Conservation (phyloP, 2,329 filamentous ascomycete genomes). For the Fusarium sp. region DNA sequence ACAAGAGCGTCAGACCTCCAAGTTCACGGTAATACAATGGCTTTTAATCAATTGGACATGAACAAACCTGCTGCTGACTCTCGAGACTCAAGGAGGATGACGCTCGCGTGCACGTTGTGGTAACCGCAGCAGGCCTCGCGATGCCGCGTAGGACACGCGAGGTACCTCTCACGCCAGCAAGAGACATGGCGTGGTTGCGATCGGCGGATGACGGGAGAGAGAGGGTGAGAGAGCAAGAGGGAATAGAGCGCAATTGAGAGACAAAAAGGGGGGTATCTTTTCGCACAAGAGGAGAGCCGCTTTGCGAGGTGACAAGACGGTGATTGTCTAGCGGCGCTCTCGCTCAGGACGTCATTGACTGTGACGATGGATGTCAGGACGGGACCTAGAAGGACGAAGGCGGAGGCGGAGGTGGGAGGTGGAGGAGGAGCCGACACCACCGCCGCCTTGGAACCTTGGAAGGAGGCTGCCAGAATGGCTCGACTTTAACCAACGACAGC, state of each 20-base stretch:
- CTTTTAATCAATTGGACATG: slow-evolving; percentile 18
- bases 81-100: slow-evolving; percentile 63
- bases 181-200: slow-evolving; percentile 56
- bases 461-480: not conserved
- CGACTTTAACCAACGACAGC: not conserved
- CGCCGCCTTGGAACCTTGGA: not conserved
- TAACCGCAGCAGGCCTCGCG: slow-evolving; percentile 46
- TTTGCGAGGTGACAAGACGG: slow-evolving; percentile 18
- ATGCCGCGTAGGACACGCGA: slow-evolving; percentile 60
- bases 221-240: not conserved
- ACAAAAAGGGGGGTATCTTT: slow-evolving; percentile 14
- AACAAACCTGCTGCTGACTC: slow-evolving; percentile 69
- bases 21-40: slow-evolving; percentile 7
- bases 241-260: slow-evolving; percentile 1
- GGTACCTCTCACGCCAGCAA: slow-evolving; percentile 60
- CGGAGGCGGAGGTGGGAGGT: slow-evolving; percentile 38
- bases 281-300: slow-evolving; percentile 5
- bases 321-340: slow-evolving; percentile 23
- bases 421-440: slow-evolving; percentile 35
- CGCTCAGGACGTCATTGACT: slow-evolving; percentile 44
- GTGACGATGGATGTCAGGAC: slow-evolving; percentile 27
- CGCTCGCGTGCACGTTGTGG: slow-evolving; percentile 47
- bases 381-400: slow-evolving; percentile 29
- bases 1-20: slow-evolving; percentile 24
- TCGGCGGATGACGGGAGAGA: slow-evolving; percentile 9